These are phyloP conservation scores for Cylindrotheca fusiformis DNA, from an alignment of 108 stramenopile species.

Conservation along the genomic window DNA sequence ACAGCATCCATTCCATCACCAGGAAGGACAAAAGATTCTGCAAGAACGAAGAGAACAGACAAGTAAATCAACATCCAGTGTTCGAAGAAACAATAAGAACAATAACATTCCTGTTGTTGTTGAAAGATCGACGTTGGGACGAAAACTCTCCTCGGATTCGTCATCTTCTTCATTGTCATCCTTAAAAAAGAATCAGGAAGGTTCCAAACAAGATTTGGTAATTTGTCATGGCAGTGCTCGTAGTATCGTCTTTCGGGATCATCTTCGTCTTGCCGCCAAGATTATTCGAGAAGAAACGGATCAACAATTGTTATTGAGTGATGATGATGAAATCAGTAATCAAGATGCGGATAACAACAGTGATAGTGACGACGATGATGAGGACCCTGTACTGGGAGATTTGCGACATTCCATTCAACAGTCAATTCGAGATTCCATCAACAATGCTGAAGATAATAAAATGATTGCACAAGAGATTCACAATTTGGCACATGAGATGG, in stretches of 20 bases:
- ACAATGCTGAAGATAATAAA: slow-evolving; percentile 5
- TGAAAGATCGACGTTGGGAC: too few species aligned
- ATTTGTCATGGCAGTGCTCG: slow-evolving; percentile 85
- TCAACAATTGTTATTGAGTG: neutral
- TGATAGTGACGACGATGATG: neutral
- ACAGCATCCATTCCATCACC: too few species aligned
- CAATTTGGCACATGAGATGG: slow-evolving; percentile 16
- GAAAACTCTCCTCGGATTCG: neutral
- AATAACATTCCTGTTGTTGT: too few species aligned
- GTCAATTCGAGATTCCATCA: neutral
- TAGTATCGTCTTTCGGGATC: slow-evolving; percentile 88
- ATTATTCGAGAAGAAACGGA: slow-evolving; percentile 4
- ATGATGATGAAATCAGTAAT: too few species aligned
- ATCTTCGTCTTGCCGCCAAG: slow-evolving; percentile 49
- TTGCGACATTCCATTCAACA: neutral
- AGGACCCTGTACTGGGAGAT: neutral
- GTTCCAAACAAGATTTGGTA: slow-evolving; percentile 14
- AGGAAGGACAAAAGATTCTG: too few species aligned
- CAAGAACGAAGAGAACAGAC: too few species aligned
- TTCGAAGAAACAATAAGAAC: too few species aligned
- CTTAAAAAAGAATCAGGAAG: neutral
- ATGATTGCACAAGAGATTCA: slow-evolving; percentile 18
- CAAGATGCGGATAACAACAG: neutral
- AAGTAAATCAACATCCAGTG: too few species aligned
- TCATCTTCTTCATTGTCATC: neutral